These are phyloP conservation scores for Neonothopanus nambi DNA, from an alignment of 1,284 basidiomycete species.

Conservation along the genomic window DNA sequence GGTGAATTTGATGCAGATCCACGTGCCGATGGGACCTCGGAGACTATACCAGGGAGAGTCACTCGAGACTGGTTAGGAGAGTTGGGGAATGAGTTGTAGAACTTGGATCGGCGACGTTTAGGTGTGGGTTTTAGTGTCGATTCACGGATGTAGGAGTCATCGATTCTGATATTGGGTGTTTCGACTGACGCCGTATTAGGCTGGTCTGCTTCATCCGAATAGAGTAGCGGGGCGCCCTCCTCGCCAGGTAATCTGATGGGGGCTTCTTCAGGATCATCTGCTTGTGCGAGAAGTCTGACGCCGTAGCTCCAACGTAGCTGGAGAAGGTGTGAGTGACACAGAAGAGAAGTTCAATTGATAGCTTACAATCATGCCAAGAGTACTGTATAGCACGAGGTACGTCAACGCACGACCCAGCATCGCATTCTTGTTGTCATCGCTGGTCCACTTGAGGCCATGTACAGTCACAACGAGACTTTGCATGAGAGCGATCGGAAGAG, in stretches of 20 bases:
- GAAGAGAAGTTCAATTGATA: neutral
- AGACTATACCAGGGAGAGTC: slow-evolving; percentile 30
- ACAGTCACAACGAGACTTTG: slow-evolving; percentile 88
- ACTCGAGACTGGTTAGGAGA: slow-evolving; percentile 48
- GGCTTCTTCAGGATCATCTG: slow-evolving; percentile 50
- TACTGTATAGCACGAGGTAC: slow-evolving; percentile 91
- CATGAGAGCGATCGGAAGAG: slow-evolving; percentile 90
- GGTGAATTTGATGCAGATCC: no score
- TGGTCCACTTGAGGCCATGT: slow-evolving; percentile 80
- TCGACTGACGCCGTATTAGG: neutral
- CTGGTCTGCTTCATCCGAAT: no score
- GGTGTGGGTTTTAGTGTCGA: neutral
- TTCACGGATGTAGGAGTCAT: neutral
- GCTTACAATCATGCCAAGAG: slow-evolving; percentile 88
- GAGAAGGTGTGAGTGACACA: neutral
- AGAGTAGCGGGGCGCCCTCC: neutral
- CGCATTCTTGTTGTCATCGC: slow-evolving; percentile 78
- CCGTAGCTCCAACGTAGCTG: slow-evolving; percentile 91
- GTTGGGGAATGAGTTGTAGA: slow-evolving; percentile 69
- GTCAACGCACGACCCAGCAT: slow-evolving; percentile 94
- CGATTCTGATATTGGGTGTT: slow-evolving; percentile 5
- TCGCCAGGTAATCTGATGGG: slow-evolving; percentile 26
- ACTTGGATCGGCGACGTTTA: slow-evolving; percentile 29
- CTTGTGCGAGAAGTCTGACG: slow-evolving; percentile 72
- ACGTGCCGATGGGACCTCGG: slow-evolving; percentile 16